These are phyloP conservation scores for Corchorus olitorius DNA, from an alignment of 345 rosid species.

Conservation along the genomic window DNA sequence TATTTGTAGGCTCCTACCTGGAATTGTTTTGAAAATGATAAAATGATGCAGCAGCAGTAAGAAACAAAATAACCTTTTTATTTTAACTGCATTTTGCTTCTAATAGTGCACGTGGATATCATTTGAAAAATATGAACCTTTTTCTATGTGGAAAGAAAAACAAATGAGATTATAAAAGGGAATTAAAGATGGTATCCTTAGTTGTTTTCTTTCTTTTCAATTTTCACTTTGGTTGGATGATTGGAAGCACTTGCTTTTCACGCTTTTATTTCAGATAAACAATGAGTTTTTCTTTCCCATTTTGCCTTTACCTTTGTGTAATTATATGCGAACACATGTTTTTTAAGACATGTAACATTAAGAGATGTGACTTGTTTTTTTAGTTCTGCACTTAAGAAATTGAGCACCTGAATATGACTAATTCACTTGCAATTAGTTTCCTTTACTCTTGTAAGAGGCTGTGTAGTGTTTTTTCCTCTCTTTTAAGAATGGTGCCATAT, in stretches of 20 bases:
- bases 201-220: conserved; percentile 7
- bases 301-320: background rate
- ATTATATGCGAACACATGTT: background rate
- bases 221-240: conserved; percentile 4
- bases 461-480: background rate
- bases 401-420: conserved; percentile 4
- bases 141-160: no score
- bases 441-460: background rate
- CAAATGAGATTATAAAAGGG: background rate
- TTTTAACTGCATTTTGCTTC: background rate
- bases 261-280: background rate
- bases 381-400: background rate
- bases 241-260: background rate
- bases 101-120: background rate
- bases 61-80: background rate
- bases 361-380: background rate
- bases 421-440: background rate
- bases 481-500: background rate
- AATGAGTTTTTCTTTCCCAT: background rate
- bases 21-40: background rate
- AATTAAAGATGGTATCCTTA: background rate
- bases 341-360: background rate
- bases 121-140: background rate
- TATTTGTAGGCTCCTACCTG: background rate
- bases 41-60: background rate